Evolutionary conservation across 2,329 filamentous ascomycete species (phyloP), one percentile per base, ranked within the genome.

Genomic region (Penicillium sp.): DNA sequence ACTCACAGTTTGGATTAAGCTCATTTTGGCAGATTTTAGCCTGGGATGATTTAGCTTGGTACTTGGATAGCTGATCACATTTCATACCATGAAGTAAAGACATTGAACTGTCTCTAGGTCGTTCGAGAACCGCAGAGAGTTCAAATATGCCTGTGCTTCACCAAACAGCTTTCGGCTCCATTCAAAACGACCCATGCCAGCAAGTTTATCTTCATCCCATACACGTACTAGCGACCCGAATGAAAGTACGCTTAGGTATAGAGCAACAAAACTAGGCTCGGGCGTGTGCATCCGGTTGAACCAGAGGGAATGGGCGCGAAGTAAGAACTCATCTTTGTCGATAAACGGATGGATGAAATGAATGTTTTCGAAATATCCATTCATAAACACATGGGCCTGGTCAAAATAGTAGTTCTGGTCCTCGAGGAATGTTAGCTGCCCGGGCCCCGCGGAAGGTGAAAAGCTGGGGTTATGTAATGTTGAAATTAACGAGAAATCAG

Each of bases 1-100:
- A 66, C 74, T 58, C 45, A 78, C 76, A 67, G 53, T 80, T 77
- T 5, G 77, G 76, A 47, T 79, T 79, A 4, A 81, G 67, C 54
- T 81, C 77, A 46, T 80, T 79, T 52, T 81, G 79, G 55, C 77
- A 80, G 3, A 81, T 72, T 60, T 80, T 80, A 6, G 77, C 74
- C 75, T 77, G 31, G 7, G 13, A 28, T 21, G 36, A 8, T 24
- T 19, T n/a, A 29, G 21, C 11, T 50, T 40, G 1, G 6, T 5
- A 7, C 16, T 39, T 24, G 6, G 11, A 36, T 29, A 3, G 1
- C 16, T 0, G 23, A 14, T 14, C 23, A 18, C 14, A 16, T 18
- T n/a, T 62, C 60, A 29, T 52, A 77, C 77, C 71, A 81, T 71
- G 6, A 81, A 69, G 55, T 80, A 77, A 29, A 78, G 71, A 39